Conservation (phyloP, 2,329 filamentous ascomycete genomes). For the Ophiostoma fasciatum region DNA sequence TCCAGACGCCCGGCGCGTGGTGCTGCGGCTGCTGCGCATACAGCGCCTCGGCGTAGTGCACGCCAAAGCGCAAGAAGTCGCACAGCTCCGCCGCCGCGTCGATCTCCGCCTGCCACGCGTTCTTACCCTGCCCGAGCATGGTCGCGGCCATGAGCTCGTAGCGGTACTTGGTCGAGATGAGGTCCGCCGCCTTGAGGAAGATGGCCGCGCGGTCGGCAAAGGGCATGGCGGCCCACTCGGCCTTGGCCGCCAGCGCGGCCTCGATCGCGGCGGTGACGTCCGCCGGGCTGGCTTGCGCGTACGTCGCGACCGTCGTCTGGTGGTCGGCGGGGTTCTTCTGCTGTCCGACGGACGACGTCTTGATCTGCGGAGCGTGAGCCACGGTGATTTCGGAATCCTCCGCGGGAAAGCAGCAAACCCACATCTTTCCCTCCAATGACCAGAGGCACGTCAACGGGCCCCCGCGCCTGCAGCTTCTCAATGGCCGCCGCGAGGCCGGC, state of each 20-base stretch:
- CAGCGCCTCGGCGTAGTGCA: constrained; percentile 82
- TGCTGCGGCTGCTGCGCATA: constrained; percentile 78
- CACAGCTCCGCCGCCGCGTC: constrained; percentile 83
- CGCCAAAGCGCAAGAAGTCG: constrained; percentile 90
- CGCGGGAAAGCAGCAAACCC: too few species aligned
- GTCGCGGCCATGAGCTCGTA: constrained; percentile 95
- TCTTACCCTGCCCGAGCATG: constrained; percentile 95
- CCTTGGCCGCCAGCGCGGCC: constrained; percentile 71
- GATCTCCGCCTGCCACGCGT: constrained; percentile 98
- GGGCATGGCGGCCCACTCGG: constrained; percentile 70
- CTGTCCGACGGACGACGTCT: constrained; percentile 45
- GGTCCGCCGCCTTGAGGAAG: constrained; percentile 90
- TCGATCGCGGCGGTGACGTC: constrained; percentile 73
- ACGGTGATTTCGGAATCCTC: too few species aligned
- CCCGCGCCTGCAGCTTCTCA: constrained; percentile 49
- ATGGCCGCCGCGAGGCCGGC: constrained; percentile 62
- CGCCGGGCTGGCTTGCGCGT: constrained; percentile 63
- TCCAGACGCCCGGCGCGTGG: constrained; percentile 77
- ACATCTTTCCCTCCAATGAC: constrained; percentile 74
- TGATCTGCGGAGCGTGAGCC: constrained; percentile 51
- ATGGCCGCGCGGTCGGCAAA: constrained; percentile 85
- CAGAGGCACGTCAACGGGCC: constrained; percentile 65
- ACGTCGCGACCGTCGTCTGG: constrained; percentile 59
- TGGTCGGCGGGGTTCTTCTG: constrained; percentile 80
- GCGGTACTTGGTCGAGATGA: constrained; percentile 82